Evolutionary conservation across 2,329 filamentous ascomycete species (phyloP).

Genomic region (Thielaviopsis populi): DNA sequence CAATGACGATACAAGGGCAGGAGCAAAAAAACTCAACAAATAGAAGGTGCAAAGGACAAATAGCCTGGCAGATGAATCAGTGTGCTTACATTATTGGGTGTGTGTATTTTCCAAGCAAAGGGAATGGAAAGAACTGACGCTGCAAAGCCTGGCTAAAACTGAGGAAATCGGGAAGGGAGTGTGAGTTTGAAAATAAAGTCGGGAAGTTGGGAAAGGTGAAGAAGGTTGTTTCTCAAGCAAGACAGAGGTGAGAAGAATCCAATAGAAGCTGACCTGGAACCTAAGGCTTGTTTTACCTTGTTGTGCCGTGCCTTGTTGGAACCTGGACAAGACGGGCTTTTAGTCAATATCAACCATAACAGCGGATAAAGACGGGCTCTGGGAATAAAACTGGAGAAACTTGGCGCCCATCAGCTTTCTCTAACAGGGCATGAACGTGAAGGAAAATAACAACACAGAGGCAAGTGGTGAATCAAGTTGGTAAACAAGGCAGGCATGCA

Average conservation of each 20-base stretch:
- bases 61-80: background rate
- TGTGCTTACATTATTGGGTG: conserved; percentile 3
- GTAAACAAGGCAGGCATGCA: conserved; percentile 4
- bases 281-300: background rate
- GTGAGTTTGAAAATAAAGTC: background rate
- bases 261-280: background rate
- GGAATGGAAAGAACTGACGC: background rate
- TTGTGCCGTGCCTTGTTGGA: background rate
- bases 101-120: background rate
- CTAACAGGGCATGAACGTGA: background rate
- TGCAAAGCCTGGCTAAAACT: background rate
- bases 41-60: background rate
- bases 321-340: background rate
- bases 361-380: background rate
- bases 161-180: background rate
- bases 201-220: background rate
- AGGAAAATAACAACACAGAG: conserved; percentile 6
- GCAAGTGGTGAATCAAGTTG: background rate
- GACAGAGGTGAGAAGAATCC: background rate
- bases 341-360: background rate
- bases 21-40: conserved; percentile 1
- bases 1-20: background rate
- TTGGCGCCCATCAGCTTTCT: background rate
- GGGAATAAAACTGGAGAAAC: background rate
- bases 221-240: background rate